Percentiles rank a stretch among this genome's conserved stretches.
Evolutionary conservation across 106 monocot genomes (phyloP).

Genomic region (Dactylorhiza incarnata): DNA sequence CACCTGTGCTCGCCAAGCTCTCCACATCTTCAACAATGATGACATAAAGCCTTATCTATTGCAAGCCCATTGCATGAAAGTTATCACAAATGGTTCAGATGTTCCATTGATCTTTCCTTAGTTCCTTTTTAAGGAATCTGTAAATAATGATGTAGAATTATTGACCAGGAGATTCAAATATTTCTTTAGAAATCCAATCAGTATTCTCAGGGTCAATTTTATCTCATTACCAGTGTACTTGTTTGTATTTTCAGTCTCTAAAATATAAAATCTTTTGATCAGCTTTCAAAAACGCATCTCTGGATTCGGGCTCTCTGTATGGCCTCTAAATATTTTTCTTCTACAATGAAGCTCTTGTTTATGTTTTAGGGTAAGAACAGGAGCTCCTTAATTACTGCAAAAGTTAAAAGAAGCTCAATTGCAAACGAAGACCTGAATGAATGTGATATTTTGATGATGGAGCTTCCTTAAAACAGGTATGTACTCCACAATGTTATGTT

Average conservation of each 20-base stretch:
- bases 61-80: neutral
- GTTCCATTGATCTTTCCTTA: neutral
- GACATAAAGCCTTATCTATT: neutral
- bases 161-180: too few species aligned
- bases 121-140: neutral
- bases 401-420: slow-evolving; percentile 10
- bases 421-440: slow-evolving; percentile 2
- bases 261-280: neutral
- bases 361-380: slow-evolving; percentile 40
- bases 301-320: neutral
- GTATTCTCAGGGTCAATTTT: neutral
- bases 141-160: too few species aligned
- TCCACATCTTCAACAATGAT: too few species aligned
- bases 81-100: too few species aligned
- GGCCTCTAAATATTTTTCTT: neutral
- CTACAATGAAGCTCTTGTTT: slow-evolving; percentile 3
- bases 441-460: slow-evolving; percentile 37
- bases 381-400: slow-evolving; percentile 11
- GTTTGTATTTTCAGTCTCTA: neutral
- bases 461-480: slow-evolving; percentile 53
- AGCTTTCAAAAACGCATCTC: neutral
- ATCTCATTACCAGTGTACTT: neutral
- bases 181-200: too few species aligned
- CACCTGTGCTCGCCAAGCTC: too few species aligned
- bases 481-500: neutral